Conservation (phyloP, 164 flowering plant genomes). For the Liquidambar formosana region DNA sequence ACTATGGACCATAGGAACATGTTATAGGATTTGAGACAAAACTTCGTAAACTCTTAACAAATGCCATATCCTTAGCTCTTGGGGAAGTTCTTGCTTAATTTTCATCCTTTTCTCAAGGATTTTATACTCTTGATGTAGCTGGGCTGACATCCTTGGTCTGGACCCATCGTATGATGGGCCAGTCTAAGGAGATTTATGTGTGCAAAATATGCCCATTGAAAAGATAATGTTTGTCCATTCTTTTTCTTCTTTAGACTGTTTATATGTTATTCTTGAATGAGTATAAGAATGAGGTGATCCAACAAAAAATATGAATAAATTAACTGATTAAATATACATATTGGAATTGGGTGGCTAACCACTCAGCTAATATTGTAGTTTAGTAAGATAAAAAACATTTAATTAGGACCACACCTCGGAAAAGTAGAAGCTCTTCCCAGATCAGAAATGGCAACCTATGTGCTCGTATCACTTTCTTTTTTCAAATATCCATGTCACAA, state of each 20-base stretch:
- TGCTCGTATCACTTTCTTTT: constrained; percentile 27
- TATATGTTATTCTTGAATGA: neutral
- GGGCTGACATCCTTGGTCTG: neutral
- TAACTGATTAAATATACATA: neutral
- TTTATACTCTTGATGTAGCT: neutral
- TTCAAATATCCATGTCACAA: neutral
- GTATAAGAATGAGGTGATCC: neutral
- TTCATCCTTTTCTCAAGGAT: neutral
- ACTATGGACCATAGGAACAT: neutral
- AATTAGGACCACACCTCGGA: constrained; percentile 9
- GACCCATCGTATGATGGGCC: neutral
- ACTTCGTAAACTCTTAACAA: neutral
- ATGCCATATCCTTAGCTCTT: neutral
- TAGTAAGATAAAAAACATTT: constrained; percentile 3
- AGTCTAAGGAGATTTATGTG: neutral
- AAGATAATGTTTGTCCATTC: neutral
- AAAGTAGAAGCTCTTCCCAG: constrained; percentile 5
- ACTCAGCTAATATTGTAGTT: constrained; percentile 10
- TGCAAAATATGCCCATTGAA: neutral
- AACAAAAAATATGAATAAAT: neutral
- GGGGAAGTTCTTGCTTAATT: neutral
- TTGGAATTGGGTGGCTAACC: constrained; percentile 21
- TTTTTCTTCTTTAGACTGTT: neutral
- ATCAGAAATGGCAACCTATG: constrained; percentile 11
- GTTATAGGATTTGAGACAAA: neutral